Evolutionary conservation across 2,329 filamentous ascomycete genomes (phyloP).

Genomic region (Ophiobolus disseminans): DNA sequence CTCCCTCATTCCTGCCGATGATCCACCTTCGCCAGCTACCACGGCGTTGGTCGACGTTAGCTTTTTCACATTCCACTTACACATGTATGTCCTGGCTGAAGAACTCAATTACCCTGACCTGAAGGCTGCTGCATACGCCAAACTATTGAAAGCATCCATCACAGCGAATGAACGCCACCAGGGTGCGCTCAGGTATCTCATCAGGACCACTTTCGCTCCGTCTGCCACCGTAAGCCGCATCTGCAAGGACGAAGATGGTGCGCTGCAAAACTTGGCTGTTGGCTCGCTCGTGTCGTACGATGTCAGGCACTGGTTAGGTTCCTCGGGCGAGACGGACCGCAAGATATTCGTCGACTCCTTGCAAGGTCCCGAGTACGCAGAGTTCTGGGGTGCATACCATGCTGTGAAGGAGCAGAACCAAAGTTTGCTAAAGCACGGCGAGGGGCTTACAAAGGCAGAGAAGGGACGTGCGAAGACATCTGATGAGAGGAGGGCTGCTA

Average conservation of each 20-base stretch:
- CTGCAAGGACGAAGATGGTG: not conserved
- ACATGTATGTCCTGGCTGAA: slow-evolving; percentile 19
- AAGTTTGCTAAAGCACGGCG: not conserved
- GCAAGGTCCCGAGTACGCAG: not conserved
- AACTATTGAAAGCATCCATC: not conserved
- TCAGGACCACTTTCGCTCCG: not conserved
- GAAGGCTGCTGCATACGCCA: not conserved
- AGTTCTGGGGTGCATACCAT: not conserved
- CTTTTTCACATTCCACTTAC: slow-evolving; percentile 6
- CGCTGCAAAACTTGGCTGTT: not conserved
- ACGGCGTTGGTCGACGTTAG: not conserved
- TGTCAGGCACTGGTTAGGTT: not conserved
- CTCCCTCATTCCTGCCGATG: not conserved
- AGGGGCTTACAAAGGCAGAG: not conserved
- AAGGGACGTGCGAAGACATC: not conserved
- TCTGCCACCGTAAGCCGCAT: not conserved
- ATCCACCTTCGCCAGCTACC: not conserved
- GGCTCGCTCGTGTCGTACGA: not conserved
- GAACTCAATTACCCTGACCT: slow-evolving; percentile 12
- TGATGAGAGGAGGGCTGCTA: not conserved
- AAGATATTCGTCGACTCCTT: not conserved
- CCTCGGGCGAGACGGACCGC: not conserved
- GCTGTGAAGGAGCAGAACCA: not conserved
- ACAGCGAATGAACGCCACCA: not conserved
- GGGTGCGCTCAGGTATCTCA: not conserved